Percentiles rank a stretch among this genome's conserved stretches.
Conservation (phyloP, 805 yeast genomes). For the Pichia deserticola region DNA sequence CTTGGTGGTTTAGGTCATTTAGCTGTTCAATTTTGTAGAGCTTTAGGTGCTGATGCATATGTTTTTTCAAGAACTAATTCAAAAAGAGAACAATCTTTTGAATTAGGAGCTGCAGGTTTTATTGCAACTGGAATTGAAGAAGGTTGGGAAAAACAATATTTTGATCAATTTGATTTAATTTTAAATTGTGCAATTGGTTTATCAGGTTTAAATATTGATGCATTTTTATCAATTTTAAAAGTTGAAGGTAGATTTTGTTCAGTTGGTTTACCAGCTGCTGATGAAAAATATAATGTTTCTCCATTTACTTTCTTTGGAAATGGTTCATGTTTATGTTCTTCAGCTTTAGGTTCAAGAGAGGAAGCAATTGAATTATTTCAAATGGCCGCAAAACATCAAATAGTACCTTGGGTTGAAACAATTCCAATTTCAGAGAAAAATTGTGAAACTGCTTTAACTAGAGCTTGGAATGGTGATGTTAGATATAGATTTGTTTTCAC, state of each 20-base stretch:
- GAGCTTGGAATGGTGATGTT: conserved; percentile 40
- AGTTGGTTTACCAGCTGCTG: conserved; percentile 40
- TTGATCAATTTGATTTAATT: conserved; percentile 33
- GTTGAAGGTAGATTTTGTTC: conserved; percentile 37
- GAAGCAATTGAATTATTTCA: conserved; percentile 40
- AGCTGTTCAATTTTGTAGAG: conserved; percentile 38
- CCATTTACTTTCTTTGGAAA: conserved; percentile 46
- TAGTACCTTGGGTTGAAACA: conserved; percentile 46
- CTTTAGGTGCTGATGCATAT: conserved; percentile 38
- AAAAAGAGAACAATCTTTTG: conserved; percentile 33
- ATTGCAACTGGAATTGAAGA: conserved; percentile 37
- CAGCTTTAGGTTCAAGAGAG: conserved; percentile 40
- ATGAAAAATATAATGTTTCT: conserved; percentile 35
- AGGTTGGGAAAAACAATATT: conserved; percentile 32
- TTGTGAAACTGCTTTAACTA: conserved; percentile 36
- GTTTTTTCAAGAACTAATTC: conserved; percentile 36
- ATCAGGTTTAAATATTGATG: conserved; percentile 30
- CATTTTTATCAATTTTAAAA: conserved; percentile 28
- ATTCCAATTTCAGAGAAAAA: conserved; percentile 39
- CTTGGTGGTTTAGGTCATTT: conserved; percentile 43
- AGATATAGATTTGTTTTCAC: conserved; percentile 48
- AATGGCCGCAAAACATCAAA: conserved; percentile 36
- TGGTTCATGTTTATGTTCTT: conserved; percentile 38
- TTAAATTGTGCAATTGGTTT: conserved; percentile 37
- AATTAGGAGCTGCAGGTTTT: conserved; percentile 36